Evolutionary conservation across 1,284 basidiomycete species (phyloP).

Genomic region (Boletus mariae): DNA sequence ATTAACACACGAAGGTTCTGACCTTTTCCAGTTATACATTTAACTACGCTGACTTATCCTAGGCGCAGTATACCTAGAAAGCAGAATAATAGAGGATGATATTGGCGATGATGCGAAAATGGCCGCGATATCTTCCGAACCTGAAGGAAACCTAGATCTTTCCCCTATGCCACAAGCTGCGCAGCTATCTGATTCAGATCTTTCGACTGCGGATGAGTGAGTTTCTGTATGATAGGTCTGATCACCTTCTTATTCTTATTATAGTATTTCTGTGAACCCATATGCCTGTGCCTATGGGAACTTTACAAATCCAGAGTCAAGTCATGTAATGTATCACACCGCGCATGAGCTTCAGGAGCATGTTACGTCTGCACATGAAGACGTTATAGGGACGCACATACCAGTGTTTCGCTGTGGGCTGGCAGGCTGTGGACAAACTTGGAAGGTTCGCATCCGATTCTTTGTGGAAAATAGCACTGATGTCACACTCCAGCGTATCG

Average conservation of each 20-base stretch:
- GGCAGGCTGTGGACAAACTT: background rate
- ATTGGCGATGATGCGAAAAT: background rate
- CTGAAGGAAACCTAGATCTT: background rate
- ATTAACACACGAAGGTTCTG: background rate
- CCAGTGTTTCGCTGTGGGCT: background rate
- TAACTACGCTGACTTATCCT: background rate
- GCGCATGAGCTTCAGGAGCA: background rate
- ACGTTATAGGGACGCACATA: background rate
- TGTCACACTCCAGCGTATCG: background rate
- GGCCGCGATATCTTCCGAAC: background rate
- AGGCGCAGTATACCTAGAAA: constrained; percentile 3
- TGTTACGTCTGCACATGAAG: background rate
- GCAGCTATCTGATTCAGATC: background rate
- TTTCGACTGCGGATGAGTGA: background rate
- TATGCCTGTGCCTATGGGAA: background rate
- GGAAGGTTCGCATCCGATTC: background rate
- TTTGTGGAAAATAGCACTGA: background rate
- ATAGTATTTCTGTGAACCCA: background rate
- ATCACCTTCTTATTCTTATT: background rate
- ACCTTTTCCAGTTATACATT: background rate
- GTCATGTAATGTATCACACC: background rate
- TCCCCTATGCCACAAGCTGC: background rate
- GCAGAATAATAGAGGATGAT: background rate
- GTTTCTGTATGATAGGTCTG: background rate
- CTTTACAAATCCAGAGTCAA: background rate